Evolutionary conservation across 176 grass and related monocot genomes (phyloP).

Genomic region (Musa troglodytarum): DNA sequence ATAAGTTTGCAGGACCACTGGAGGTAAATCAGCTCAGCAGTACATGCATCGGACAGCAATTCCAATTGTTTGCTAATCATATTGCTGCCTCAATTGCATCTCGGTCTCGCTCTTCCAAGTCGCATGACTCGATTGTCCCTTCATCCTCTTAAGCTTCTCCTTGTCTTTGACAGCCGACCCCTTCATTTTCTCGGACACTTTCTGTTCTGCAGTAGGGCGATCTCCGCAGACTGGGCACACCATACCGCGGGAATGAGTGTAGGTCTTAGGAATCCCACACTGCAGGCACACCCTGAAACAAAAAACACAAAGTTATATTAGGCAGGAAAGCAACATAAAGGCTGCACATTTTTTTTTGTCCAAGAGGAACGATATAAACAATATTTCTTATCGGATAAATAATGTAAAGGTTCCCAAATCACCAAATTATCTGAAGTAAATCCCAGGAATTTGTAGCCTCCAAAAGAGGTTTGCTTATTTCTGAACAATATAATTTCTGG

Average conservation of each 20-base stretch:
- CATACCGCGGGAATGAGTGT: conserved; percentile 61
- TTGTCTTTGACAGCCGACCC: conserved; percentile 69
- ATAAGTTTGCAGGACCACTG: not conserved
- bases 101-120: conserved; percentile 94
- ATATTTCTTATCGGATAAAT: too few relatives aligned
- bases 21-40: not conserved
- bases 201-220: conserved; percentile 31
- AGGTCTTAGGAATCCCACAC: conserved; percentile 88
- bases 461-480: not conserved
- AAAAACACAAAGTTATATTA: not conserved
- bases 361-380: not conserved
- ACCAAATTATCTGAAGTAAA: not conserved
- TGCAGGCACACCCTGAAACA: conserved; percentile 65
- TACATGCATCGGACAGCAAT: not conserved
- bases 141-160: conserved; percentile 91
- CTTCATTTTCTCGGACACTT: conserved; percentile 64
- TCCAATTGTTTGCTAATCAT: conserved; percentile 32
- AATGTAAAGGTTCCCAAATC: not conserved
- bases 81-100: conserved; percentile 85
- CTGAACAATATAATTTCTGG: not conserved
- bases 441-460: not conserved
- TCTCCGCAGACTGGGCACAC: conserved; percentile 70
- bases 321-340: conserved; percentile 1
- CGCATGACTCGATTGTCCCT: conserved; percentile 73
- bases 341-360: not conserved